phyloP scores from a whole-genome alignment of 1,284 basidiomycete species.

The Pyrrhoderma lamaoense region DNA sequence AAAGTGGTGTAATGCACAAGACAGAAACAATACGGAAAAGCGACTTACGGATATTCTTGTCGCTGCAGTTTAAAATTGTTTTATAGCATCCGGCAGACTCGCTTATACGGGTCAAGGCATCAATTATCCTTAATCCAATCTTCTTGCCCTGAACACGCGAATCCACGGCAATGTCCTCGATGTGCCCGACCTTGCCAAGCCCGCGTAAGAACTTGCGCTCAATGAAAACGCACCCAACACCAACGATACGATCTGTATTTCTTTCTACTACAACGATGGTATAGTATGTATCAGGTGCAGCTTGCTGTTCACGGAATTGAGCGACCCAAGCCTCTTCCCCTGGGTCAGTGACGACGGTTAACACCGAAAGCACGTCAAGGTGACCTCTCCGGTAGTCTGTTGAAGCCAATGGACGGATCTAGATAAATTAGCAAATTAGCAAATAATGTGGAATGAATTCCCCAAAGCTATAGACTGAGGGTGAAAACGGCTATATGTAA shows the following conservation, averaged over 20 bases:
- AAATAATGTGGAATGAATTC: too few relatives aligned
- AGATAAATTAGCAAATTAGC: constrained; percentile 10
- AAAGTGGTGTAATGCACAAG: too few relatives aligned
- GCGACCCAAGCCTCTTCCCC: constrained; percentile 61
- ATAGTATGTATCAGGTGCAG: constrained; percentile 66
- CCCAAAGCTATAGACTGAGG: not conserved
- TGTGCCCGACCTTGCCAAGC: constrained; percentile 82
- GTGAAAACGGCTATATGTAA: not conserved
- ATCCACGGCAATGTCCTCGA: constrained; percentile 96
- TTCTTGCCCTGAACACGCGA: constrained; percentile 84
- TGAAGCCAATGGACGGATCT: constrained; percentile 86
- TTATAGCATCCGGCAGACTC: constrained; percentile 83
- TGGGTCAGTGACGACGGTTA: constrained; percentile 74
- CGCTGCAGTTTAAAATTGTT: constrained; percentile 93
- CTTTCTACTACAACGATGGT: constrained; percentile 79
- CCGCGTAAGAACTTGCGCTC: constrained; percentile 91
- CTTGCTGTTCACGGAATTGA: constrained; percentile 58
- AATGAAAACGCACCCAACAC: constrained; percentile 77
- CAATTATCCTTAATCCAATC: constrained; percentile 82
- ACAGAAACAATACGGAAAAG: not conserved
- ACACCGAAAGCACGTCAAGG: constrained; percentile 73
- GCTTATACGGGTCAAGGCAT: constrained; percentile 74
- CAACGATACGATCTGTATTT: constrained; percentile 73
- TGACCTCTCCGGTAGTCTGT: constrained; percentile 84
- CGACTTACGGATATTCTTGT: constrained; percentile 82